A percentile compares a stretch with the other conserved stretches of the same genome.
phyloP scores from a whole-genome alignment of 192 early-diverging fungal species.

The Gorgonomyces haynaldii region DNA sequence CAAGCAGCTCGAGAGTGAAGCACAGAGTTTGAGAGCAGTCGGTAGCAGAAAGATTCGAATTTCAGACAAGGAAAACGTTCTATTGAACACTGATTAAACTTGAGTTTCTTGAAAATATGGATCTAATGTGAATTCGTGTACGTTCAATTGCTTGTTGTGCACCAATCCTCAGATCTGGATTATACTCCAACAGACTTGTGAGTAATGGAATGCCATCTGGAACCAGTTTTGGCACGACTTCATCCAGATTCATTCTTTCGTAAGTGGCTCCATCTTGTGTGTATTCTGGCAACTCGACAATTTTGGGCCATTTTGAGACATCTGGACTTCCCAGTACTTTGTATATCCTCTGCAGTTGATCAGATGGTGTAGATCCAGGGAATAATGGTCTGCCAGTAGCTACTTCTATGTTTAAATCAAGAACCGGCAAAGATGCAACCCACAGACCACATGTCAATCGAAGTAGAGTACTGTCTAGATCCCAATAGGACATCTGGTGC shows the following conservation, averaged over 20 bases:
- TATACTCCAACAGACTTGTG: slow-evolving; percentile 49
- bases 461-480: slow-evolving; percentile 80
- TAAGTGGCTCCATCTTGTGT: neutral
- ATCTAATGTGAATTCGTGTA: no score
- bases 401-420: no score
- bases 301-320: slow-evolving; percentile 27
- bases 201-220: slow-evolving; percentile 64
- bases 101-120: no score
- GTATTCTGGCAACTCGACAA: neutral
- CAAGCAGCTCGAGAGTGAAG: no score
- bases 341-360: slow-evolving; percentile 76
- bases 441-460: slow-evolving; percentile 94
- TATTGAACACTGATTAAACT: no score
- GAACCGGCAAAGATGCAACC: slow-evolving; percentile 86
- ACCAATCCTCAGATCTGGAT: slow-evolving; percentile 55
- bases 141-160: no score
- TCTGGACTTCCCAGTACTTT: slow-evolving; percentile 57
- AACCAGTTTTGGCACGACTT: slow-evolving; percentile 66
- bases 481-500: slow-evolving; percentile 91
- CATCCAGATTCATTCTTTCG: slow-evolving; percentile 51
- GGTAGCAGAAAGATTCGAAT: no score
- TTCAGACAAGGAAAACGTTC: no score
- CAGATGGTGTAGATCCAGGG: slow-evolving; percentile 65
- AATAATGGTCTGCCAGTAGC: slow-evolving; percentile 67
- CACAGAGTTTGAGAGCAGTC: no score